Evolutionary conservation across 345 rosid species (phyloP).

Genomic region (Bruguiera parviflora): DNA sequence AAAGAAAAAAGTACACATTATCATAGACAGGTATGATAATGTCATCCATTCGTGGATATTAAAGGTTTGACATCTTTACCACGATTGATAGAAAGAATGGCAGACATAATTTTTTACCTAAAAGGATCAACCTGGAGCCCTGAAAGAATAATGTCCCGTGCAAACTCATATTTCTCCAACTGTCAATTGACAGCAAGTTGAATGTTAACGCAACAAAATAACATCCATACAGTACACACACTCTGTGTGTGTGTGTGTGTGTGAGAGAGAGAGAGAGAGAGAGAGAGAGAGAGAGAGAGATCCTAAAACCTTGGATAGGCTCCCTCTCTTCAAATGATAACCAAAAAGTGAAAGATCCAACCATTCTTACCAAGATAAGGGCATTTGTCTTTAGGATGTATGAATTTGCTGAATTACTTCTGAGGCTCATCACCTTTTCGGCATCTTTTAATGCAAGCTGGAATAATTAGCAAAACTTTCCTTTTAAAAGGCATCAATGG

Average conservation of each 20-base stretch:
- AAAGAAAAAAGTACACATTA: constrained; percentile 16
- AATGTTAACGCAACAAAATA: constrained; percentile 4
- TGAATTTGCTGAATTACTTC: constrained; percentile 49
- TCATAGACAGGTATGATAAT: not conserved
- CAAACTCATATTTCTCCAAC: constrained; percentile 86
- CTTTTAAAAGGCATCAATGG: not conserved
- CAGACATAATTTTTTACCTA: constrained; percentile 40
- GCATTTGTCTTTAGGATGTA: constrained; percentile 63
- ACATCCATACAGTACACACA: not conserved
- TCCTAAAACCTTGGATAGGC: constrained; percentile 6
- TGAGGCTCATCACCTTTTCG: constrained; percentile 61
- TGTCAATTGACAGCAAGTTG: constrained; percentile 29
- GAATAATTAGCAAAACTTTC: constrained; percentile 11
- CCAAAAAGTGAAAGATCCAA: not conserved
- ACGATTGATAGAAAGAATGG: not conserved
- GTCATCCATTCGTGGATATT: constrained; percentile 8
- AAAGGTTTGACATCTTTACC: not conserved
- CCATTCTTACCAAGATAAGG: constrained; percentile 60
- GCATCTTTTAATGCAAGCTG: constrained; percentile 97
- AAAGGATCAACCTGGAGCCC: constrained; percentile 91
- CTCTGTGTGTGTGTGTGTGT: too few species aligned
- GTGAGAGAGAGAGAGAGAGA: too few species aligned
- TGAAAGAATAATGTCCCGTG: constrained; percentile 66
- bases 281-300: not conserved
- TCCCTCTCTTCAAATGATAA: not conserved